A percentile compares a stretch with the other conserved stretches of the same genome.
phyloP scores from a whole-genome alignment of 345 rosid species.

The Eucalyptus cladocalyx region DNA sequence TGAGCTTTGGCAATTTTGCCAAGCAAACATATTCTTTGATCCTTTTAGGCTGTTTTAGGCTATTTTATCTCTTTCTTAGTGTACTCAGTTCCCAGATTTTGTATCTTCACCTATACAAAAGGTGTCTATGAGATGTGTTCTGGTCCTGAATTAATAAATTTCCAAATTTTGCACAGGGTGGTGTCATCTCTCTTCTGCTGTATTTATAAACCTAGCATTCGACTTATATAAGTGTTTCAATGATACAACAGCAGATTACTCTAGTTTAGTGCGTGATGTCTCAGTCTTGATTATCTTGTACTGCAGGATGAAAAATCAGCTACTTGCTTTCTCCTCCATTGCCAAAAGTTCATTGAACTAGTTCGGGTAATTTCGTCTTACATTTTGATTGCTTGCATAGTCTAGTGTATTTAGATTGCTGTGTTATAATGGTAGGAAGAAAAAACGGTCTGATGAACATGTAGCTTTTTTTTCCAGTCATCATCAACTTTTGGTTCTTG shows the following conservation, averaged over 20 bases:
- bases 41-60: not conserved
- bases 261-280: not conserved
- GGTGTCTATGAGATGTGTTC: not conserved
- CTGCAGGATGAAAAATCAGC: conserved; percentile 86
- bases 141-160: not conserved
- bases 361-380: conserved; percentile 50
- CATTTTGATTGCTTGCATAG: not conserved
- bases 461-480: not conserved
- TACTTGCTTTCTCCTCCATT: conserved; percentile 75
- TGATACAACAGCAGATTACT: not conserved
- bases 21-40: too few relatives aligned
- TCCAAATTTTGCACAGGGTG: not conserved
- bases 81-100: not conserved
- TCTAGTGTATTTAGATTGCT: not conserved
- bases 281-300: not conserved
- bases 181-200: not conserved
- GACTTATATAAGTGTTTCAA: not conserved
- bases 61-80: not conserved
- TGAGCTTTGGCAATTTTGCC: too few relatives aligned
- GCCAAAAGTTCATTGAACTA: conserved; percentile 85
- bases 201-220: not conserved
- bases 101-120: not conserved
- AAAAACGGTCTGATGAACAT: not conserved
- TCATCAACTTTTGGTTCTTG: not conserved
- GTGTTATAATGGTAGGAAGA: not conserved